Evolutionary conservation across 164 flowering plant genomes (phyloP).

Genomic region (Liquidambar formosana): DNA sequence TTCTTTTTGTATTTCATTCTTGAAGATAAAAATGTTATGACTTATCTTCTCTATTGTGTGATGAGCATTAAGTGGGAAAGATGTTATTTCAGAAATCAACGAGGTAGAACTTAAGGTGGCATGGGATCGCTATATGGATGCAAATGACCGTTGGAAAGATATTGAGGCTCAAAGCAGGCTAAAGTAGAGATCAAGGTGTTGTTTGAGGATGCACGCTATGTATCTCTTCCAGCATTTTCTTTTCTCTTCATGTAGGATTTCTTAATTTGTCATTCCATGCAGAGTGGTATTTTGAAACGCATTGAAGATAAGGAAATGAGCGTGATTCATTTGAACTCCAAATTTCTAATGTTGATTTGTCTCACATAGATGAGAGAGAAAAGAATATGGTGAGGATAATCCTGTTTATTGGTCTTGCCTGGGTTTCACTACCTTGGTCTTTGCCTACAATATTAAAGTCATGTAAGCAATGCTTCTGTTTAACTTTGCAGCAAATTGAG

Average conservation of each 20-base stretch:
- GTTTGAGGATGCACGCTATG: conserved; percentile 3
- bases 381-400: conserved; percentile 57
- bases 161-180: conserved; percentile 67
- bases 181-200: conserved; percentile 72
- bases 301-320: conserved; percentile 60
- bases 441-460: background rate
- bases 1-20: too few species aligned
- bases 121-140: conserved; percentile 60
- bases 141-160: conserved; percentile 61
- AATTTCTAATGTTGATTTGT: conserved; percentile 55
- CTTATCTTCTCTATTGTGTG: background rate
- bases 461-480: conserved; percentile 5
- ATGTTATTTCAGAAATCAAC: conserved; percentile 54
- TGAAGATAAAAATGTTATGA: too few species aligned
- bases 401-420: conserved; percentile 8
- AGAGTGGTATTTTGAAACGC: conserved; percentile 56
- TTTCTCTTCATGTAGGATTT: background rate
- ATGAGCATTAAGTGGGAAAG: conserved; percentile 15
- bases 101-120: conserved; percentile 56
- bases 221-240: background rate
- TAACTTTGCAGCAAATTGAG: conserved; percentile 56
- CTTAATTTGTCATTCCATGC: conserved; percentile 23
- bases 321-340: conserved; percentile 59
- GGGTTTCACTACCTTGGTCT: background rate
- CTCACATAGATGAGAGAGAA: conserved; percentile 78